Base-by-base conservation (phyloP, 352 stramenopile species). In the Globisporangium barbulae region DNA sequence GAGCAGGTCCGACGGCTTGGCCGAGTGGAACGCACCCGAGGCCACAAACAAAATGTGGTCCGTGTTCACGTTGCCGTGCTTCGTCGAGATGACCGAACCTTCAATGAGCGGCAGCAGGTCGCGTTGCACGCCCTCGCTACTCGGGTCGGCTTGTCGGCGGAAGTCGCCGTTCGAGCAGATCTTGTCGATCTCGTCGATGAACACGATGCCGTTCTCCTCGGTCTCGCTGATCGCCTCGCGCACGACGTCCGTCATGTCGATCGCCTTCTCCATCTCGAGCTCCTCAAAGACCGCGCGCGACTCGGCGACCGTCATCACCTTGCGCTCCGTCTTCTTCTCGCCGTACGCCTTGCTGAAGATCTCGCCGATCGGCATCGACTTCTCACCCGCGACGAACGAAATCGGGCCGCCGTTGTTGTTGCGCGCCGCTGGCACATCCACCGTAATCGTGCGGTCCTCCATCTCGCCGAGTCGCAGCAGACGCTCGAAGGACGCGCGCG, bases 171-270 rank as follows among this genome's bases (percentile, higher is more conserved):
- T 94, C 45, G 96, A 98, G 72, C 97, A 98, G 67, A 99, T 99
- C 81, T 99, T 99, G 77, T 99, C 98, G 66, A 99, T 99, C 73
- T 99, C 98, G 78, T 99, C 98, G 67, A 99, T 99, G 73, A 99
- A 99, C 35, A 99, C 98, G 70, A 99, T 99, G 15, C 98, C 98
- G 62, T 97, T 98, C 80, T 99, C 94, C 73, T 99, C 97, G 6
- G 98, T 98, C 68, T 96, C 83, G n/a, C 74, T 73, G 47, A 96
- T 92, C 12, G 87, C 85, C 53, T 96, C 85, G 37, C 83, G 82
- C 67, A 94, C 76, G 6, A 97, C 88, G 56, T 97, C 89, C 54
- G 78, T 85, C 82, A 93, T 97, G 70, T 96, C 90, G 62, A 96
- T 94, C 21, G 85, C 81, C 62, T 97, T 97, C 64, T 99, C 97